Evolutionary conservation across 441 rosid species (phyloP).

Genomic region (Mallotus repandus): DNA sequence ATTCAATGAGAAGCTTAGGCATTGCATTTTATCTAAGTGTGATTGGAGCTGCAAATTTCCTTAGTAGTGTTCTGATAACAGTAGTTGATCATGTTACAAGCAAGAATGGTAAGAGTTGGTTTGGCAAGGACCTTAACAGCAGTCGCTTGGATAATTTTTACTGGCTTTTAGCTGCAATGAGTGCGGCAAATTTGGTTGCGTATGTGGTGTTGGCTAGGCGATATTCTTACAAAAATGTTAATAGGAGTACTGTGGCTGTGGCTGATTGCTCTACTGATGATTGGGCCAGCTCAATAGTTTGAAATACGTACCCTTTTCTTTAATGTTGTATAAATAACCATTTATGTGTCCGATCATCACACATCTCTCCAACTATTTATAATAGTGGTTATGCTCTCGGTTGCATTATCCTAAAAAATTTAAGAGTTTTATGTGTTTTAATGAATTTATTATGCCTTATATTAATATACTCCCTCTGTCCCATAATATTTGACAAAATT

Average conservation of each 20-base stretch:
- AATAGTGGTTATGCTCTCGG: no score
- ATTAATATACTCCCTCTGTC: no score
- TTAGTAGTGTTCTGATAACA: constrained; percentile 69
- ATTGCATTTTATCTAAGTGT: constrained; percentile 80
- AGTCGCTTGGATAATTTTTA: constrained; percentile 85
- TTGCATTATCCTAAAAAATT: no score
- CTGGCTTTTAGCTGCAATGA: constrained; percentile 59
- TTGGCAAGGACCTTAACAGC: constrained; percentile 73
- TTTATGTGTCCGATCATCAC: no score
- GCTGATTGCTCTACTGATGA: constrained; percentile 51
- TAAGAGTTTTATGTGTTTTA: no score
- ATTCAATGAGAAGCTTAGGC: constrained; percentile 78
- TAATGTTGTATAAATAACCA: background rate
- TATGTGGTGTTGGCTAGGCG: constrained; percentile 58
- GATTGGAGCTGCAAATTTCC: constrained; percentile 70
- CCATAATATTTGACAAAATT: no score
- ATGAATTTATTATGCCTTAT: no score
- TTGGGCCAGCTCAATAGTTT: constrained; percentile 27
- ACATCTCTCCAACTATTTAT: background rate
- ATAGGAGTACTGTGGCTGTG: constrained; percentile 32
- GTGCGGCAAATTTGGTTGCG: constrained; percentile 44
- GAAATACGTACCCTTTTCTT: background rate
- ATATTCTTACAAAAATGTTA: constrained; percentile 75
- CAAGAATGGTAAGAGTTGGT: constrained; percentile 61
- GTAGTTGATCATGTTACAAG: constrained; percentile 48